Conservation (phyloP, 2,329 filamentous ascomycete species). For the Ceratocystis huliohia region DNA sequence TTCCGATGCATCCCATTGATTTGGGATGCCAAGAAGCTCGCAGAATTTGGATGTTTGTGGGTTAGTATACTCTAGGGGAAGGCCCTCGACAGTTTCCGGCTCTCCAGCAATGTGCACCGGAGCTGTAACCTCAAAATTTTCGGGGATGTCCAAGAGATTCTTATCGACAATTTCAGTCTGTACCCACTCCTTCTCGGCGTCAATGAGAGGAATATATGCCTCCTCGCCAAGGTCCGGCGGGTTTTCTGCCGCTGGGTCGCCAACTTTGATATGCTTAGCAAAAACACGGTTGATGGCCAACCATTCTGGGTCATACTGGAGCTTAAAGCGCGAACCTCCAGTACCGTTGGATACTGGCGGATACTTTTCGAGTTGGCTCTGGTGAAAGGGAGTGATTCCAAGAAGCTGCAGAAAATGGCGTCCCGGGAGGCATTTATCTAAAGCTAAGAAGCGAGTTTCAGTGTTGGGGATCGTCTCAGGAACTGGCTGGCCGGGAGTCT, state of each 20-base stretch:
- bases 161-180: constrained; percentile 56
- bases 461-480: constrained; percentile 65
- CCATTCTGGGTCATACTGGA: constrained; percentile 89
- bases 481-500: constrained; percentile 46
- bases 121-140: constrained; percentile 67
- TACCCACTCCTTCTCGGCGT: constrained; percentile 64
- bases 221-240: constrained; percentile 54
- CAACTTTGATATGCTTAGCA: constrained; percentile 49
- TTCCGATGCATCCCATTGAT: constrained; percentile 59
- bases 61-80: constrained; percentile 72
- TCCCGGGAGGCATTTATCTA: constrained; percentile 79
- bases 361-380: constrained; percentile 23
- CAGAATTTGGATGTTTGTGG: constrained; percentile 78
- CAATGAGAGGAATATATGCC: constrained; percentile 54
- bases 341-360: constrained; percentile 22
- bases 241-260: constrained; percentile 41
- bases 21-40: constrained; percentile 59
- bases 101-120: constrained; percentile 50
- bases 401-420: constrained; percentile 73
- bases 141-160: constrained; percentile 54
- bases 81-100: constrained; percentile 45
- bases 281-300: constrained; percentile 83
- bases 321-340: constrained; percentile 44
- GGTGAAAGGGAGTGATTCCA: constrained; percentile 42
- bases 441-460: constrained; percentile 68